Base-by-base conservation (phyloP, 1,284 basidiomycete species). In the Pyrrhoderma noxium region DNA sequence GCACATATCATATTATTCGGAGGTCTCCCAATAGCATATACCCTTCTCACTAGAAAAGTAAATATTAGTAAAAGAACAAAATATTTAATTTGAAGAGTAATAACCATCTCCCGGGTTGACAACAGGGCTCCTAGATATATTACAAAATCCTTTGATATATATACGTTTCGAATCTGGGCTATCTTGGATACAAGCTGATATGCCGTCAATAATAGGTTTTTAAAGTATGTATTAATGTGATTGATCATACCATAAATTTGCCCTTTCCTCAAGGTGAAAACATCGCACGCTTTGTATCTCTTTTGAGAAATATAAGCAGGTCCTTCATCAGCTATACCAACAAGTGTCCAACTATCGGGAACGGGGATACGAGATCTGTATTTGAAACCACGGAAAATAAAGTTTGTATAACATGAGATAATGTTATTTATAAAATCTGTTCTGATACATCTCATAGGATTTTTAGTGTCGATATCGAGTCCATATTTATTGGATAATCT, bases 321-420 rank as follows among this genome's bases (percentile, higher is more conserved):
- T 85, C 84, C 84, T 66, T 88, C 87, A 60, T 89, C 87, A 4
- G 84, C 82, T n/a, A 89, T 73, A 2, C 88, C 88, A 16, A 89
- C 83, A 3, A 89, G 70, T 18, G 80, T 70, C 56, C 78, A 78
- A 52, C 80, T 80, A 1, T 80, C 67, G 0, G 78, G 78, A 14
- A 90, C 75, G 1, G 73, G 76, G 34, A 90, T 85, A 19, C 22
- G 71, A 0, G 85, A 87, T 35, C 71, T 69, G 57, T 87, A 79
- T 60, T 89, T 89, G 61, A 90, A 78, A 45, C 77, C 78, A 11
- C 84, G 71, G 16, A 90, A 66, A 11, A 84, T 75, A 56, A 79
- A 74, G 48, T 75, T 76, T 60, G 79, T 75, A 1, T 79, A 73
- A 25, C 80, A 79, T 14, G 68, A 59, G 35, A 73, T 60, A 13